A percentile compares a stretch with the other conserved stretches of the same genome.
phyloP scores from a whole-genome alignment of 2,329 filamentous ascomycete species.

The Fusarium tricinctum region DNA sequence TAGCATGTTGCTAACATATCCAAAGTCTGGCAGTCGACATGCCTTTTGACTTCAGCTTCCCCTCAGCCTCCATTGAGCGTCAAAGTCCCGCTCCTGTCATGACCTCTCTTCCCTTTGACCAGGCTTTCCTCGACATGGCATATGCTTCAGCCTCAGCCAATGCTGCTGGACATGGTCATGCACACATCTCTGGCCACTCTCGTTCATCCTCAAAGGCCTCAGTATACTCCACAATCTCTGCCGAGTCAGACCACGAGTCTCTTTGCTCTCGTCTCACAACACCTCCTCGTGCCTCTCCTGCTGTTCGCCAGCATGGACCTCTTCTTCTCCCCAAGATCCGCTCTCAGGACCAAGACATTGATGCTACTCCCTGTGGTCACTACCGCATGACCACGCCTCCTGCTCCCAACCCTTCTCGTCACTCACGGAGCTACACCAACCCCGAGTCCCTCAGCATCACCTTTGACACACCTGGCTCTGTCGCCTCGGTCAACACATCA shows the following conservation, averaged over 20 bases:
- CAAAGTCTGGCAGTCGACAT: conserved; percentile 72
- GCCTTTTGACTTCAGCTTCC: conserved; percentile 73
- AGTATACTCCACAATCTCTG: conserved; percentile 72
- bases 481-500: conserved; percentile 55
- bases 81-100: conserved; percentile 51
- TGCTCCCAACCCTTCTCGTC: conserved; percentile 56
- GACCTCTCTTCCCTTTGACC: conserved; percentile 66
- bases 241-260: conserved; percentile 71
- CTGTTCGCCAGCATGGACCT: conserved; percentile 83
- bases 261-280: conserved; percentile 77
- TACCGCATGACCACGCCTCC: conserved; percentile 55
- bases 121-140: conserved; percentile 68
- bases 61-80: conserved; percentile 54
- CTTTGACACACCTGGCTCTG: conserved; percentile 47
- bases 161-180: conserved; percentile 34
- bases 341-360: conserved; percentile 83
- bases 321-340: conserved; percentile 88
- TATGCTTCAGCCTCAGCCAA: conserved; percentile 52
- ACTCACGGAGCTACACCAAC: conserved; percentile 72
- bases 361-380: conserved; percentile 63
- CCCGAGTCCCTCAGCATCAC: conserved; percentile 66
- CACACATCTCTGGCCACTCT: conserved; percentile 63
- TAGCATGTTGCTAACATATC: conserved; percentile 40
- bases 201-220: conserved; percentile 76
- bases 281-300: conserved; percentile 74